Percentiles rank a stretch among this genome's conserved stretches.
phyloP scores from a whole-genome alignment of 176 grass and related monocot genomes.

The Paspalum notatum region DNA sequence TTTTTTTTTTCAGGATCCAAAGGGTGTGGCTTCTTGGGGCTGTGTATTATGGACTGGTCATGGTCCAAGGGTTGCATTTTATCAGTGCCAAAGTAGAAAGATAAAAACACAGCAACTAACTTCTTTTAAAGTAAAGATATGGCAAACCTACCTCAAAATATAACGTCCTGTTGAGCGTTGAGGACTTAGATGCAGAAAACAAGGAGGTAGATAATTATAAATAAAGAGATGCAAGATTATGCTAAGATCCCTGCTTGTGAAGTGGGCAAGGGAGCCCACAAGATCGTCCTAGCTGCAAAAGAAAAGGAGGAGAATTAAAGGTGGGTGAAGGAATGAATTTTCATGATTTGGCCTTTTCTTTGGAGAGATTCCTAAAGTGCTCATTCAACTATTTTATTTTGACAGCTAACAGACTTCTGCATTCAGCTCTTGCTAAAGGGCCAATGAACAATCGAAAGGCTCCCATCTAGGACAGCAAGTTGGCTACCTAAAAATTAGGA shows the following conservation, averaged over 20 bases:
- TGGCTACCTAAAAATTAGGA: slow-evolving; percentile 28
- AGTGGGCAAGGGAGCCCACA: slow-evolving; percentile 52
- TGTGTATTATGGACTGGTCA: slow-evolving; percentile 23
- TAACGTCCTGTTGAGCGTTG: slow-evolving; percentile 9
- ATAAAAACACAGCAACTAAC: slow-evolving; percentile 22
- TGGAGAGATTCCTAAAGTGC: slow-evolving; percentile 59
- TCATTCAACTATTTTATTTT: slow-evolving; percentile 43
- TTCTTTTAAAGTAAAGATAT: slow-evolving; percentile 43
- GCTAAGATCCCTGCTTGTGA: slow-evolving; percentile 43
- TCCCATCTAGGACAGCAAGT: slow-evolving; percentile 30
- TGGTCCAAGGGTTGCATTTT: slow-evolving; percentile 55
- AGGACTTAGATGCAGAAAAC: slow-evolving; percentile 38
- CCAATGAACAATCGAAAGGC: slow-evolving; percentile 13
- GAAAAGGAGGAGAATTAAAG: slow-evolving; percentile 48
- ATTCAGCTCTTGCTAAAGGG: slow-evolving; percentile 32
- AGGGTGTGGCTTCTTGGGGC: slow-evolving; percentile 30
- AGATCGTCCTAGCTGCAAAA: slow-evolving; percentile 49
- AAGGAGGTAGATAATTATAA: slow-evolving; percentile 18
- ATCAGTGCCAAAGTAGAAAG: slow-evolving; percentile 51
- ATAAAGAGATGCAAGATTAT: slow-evolving; percentile 39
- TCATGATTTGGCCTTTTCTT: slow-evolving; percentile 43
- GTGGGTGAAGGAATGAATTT: slow-evolving; percentile 45
- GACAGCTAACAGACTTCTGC: slow-evolving; percentile 42
- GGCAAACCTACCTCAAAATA: slow-evolving; percentile 39
- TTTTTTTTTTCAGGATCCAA: slow-evolving; percentile 27